Conservation (phyloP, 345 rosid genomes). For the Euphorbia lathyris region DNA sequence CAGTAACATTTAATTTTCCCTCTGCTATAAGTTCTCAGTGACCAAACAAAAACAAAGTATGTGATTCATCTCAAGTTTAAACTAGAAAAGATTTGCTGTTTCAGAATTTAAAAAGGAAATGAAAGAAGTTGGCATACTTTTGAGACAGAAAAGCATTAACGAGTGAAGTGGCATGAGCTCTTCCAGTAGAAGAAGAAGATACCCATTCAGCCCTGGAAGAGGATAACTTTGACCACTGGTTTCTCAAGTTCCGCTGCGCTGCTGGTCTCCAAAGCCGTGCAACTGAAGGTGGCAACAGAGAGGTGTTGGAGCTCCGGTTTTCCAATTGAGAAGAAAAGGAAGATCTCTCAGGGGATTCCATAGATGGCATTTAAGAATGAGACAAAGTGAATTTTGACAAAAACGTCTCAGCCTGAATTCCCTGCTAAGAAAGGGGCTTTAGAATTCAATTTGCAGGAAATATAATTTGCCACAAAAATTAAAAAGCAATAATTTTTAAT, state of each 20-base stretch:
- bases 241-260: conserved; percentile 81
- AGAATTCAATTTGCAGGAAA: no score
- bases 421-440: no score
- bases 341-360: conserved; percentile 8
- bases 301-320: background rate
- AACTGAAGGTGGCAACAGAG: conserved; percentile 38
- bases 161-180: conserved; percentile 75
- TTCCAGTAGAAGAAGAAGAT: conserved; percentile 51
- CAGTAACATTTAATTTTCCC: background rate
- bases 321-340: background rate
- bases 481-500: no score
- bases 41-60: background rate
- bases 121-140: conserved; percentile 33
- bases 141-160: conserved; percentile 67
- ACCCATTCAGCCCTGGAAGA: conserved; percentile 56
- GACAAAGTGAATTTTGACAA: background rate
- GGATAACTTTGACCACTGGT: conserved; percentile 82
- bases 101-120: background rate
- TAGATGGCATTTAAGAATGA: background rate
- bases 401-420: background rate
- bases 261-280: conserved; percentile 82
- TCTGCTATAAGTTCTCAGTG: background rate
- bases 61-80: background rate
- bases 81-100: background rate
- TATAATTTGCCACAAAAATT: no score